phyloP scores from a whole-genome alignment of 192 early-diverging fungal species.

The Backusella liffmaniae region DNA sequence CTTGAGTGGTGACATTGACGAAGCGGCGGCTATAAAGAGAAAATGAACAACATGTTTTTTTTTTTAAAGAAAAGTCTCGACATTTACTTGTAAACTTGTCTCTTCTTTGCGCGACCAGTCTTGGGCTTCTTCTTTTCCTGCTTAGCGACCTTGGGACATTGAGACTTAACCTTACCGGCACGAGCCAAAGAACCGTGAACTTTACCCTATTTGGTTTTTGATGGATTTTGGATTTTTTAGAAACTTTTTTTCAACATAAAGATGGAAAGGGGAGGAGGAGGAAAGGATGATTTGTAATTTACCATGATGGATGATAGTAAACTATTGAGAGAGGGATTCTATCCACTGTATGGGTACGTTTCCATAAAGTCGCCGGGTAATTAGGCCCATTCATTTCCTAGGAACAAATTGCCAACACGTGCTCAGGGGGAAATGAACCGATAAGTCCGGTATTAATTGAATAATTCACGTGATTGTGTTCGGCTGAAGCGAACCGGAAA shows the following conservation, averaged over 20 bases:
- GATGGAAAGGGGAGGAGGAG: neutral
- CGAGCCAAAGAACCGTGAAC: constrained; percentile 99
- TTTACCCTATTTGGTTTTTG: constrained; percentile 81
- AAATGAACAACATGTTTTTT: neutral
- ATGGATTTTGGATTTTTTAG: neutral
- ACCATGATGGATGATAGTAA: constrained; percentile 19
- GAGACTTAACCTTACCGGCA: constrained; percentile 99
- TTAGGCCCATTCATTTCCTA: neutral
- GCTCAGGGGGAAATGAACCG: neutral
- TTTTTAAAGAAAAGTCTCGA: neutral
- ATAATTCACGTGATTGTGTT: neutral
- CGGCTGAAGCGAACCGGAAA: neutral
- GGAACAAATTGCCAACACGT: neutral
- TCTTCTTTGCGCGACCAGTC: constrained; percentile 94
- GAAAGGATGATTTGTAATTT: neutral
- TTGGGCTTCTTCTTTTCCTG: constrained; percentile 96
- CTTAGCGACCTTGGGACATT: constrained; percentile 97
- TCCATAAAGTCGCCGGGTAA: neutral
- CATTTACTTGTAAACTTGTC: constrained; percentile 79
- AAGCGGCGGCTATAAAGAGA: constrained; percentile 72
- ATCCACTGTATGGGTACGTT: neutral
- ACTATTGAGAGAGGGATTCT: constrained; percentile 13
- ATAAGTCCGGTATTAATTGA: neutral
- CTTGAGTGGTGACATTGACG: constrained; percentile 85
- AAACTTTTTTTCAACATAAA: neutral